These are phyloP conservation scores for Apiotrichum montevideense DNA, from an alignment of 1,284 basidiomycete genomes.

Conservation along the genomic window DNA sequence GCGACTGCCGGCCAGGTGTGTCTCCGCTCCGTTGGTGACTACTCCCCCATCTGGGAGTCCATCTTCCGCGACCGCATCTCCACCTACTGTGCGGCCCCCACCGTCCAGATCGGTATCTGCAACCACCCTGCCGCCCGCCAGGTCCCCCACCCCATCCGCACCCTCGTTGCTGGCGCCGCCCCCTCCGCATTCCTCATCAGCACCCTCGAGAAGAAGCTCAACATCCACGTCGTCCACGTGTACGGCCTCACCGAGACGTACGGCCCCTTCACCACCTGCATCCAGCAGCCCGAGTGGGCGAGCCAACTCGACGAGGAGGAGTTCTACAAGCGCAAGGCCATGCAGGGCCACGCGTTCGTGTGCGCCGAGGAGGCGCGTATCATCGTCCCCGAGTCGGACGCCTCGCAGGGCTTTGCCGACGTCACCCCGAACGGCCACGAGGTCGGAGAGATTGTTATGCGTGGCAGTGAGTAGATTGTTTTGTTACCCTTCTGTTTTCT, in stretches of 20 bases:
- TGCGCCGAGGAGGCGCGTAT: slow-evolving; percentile 15
- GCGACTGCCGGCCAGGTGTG: slow-evolving; percentile 13
- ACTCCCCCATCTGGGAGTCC: slow-evolving; percentile 15
- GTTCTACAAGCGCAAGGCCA: slow-evolving; percentile 20
- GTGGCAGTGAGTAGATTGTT: slow-evolving; percentile 7
- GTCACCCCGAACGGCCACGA: slow-evolving; percentile 15
- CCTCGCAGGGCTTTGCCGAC: slow-evolving; percentile 12
- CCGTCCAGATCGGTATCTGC: slow-evolving; percentile 18
- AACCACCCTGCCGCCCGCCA: slow-evolving; percentile 10
- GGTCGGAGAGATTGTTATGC: slow-evolving; percentile 18
- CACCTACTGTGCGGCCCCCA: slow-evolving; percentile 14
- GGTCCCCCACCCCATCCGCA: slow-evolving; percentile 12
- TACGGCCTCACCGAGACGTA: slow-evolving; percentile 55
- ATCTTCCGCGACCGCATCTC: slow-evolving; percentile 11
- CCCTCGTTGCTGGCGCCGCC: slow-evolving; percentile 14
- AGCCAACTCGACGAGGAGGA: slow-evolving; percentile 13
- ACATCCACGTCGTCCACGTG: slow-evolving; percentile 23
- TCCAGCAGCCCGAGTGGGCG: slow-evolving; percentile 14
- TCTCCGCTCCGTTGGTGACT: slow-evolving; percentile 17
- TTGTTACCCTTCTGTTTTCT: not conserved
- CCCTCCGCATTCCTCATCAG: slow-evolving; percentile 16
- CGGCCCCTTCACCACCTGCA: slow-evolving; percentile 15
- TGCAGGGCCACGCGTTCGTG: slow-evolving; percentile 17
- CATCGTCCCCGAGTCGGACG: slow-evolving; percentile 8
- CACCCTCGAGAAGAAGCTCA: slow-evolving; percentile 18